Percentiles rank a stretch among this genome's conserved stretches.
phyloP scores from a whole-genome alignment of 164 flowering plant species.

The Magnolia officinalis region DNA sequence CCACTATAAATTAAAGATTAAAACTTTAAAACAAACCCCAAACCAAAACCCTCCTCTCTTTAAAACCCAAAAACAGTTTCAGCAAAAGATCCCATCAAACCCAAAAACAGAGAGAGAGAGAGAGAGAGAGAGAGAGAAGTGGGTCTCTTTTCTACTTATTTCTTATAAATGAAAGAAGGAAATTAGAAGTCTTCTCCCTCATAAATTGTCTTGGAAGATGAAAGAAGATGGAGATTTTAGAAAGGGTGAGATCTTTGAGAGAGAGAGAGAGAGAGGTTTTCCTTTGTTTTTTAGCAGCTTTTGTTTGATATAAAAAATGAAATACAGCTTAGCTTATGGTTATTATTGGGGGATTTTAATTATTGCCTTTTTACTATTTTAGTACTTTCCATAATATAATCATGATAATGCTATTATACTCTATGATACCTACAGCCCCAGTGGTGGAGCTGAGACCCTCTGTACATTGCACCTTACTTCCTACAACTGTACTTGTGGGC shows the following conservation, averaged over 20 bases:
- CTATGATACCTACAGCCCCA: background rate
- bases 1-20: background rate
- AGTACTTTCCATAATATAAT: background rate
- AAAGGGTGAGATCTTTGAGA: background rate
- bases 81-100: no score
- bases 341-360: background rate
- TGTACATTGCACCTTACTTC: no score
- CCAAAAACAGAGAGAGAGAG: background rate
- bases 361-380: background rate
- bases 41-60: background rate
- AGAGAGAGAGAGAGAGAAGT: constrained; percentile 4
- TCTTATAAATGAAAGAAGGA: background rate
- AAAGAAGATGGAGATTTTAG: background rate
- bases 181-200: no score
- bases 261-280: background rate
- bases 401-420: background rate
- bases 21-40: background rate
- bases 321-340: background rate
- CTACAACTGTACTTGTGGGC: background rate
- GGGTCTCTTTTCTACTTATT: background rate
- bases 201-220: background rate
- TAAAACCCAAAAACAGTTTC: background rate
- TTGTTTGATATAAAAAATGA: no score
- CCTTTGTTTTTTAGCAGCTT: background rate
- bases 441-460: no score